Evolutionary conservation across 1,139 yeast species (phyloP).

Genomic region (Candida albicans): DNA sequence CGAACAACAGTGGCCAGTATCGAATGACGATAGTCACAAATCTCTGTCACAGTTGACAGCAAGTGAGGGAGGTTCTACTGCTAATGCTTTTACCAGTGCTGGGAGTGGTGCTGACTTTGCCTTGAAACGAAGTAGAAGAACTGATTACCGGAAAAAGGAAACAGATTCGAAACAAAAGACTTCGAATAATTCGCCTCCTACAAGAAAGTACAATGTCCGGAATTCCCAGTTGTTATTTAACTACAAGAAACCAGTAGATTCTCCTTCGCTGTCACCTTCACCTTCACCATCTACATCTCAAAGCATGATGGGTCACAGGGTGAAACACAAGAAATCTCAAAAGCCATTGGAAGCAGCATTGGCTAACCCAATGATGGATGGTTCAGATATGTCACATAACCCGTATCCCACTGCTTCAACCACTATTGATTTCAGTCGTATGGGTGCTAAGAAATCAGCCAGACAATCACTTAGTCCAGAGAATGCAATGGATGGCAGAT

Average conservation of each 20-base stretch:
- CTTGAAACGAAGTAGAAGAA: slow-evolving; percentile 41
- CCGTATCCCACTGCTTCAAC: slow-evolving; percentile 10
- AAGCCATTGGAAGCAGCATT: slow-evolving; percentile 2
- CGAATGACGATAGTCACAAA: slow-evolving; percentile 2
- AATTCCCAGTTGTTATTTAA: slow-evolving; percentile 36
- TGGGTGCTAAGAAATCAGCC: slow-evolving; percentile 2
- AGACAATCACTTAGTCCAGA: not conserved
- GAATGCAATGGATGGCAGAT: not conserved
- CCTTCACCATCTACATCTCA: not conserved
- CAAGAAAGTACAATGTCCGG: slow-evolving; percentile 18
- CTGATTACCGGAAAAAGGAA: slow-evolving; percentile 38
- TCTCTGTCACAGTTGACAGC: not conserved
- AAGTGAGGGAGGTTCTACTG: not conserved
- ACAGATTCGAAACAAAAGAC: not conserved
- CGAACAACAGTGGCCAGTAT: slow-evolving; percentile 1
- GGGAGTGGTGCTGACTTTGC: slow-evolving; percentile 19
- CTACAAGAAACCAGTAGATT: slow-evolving; percentile 22
- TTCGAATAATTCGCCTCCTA: slow-evolving; percentile 6
- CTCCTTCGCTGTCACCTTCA: not conserved
- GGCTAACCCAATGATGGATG: slow-evolving; percentile 4
- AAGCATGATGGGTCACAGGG: slow-evolving; percentile 5
- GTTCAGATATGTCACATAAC: slow-evolving; percentile 1
- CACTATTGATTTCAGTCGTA: slow-evolving; percentile 8
- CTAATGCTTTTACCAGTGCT: not conserved
- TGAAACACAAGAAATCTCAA: slow-evolving; percentile 2